Evolutionary conservation across 345 rosid species (phyloP).

Genomic region (Brassica cretica): DNA sequence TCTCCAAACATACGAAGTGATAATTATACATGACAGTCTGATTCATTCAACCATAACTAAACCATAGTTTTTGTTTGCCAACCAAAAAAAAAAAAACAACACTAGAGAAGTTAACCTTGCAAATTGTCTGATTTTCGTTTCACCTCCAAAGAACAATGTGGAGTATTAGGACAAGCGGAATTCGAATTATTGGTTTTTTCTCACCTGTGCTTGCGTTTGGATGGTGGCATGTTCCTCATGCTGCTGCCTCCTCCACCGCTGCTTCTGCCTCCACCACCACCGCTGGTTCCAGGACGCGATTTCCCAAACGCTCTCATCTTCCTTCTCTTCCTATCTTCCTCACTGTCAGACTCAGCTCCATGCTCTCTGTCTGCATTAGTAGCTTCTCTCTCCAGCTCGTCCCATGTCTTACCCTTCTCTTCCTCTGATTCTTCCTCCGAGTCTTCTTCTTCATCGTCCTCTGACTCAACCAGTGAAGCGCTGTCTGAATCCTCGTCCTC

Average conservation of each 20-base stretch:
- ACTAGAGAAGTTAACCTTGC: neutral
- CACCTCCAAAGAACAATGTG: conserved; percentile 5
- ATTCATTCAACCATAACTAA: conserved; percentile 25
- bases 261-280: conserved; percentile 31
- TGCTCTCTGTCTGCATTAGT: conserved; percentile 90
- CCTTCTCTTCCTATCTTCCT: conserved; percentile 87
- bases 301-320: conserved; percentile 83
- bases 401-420: conserved; percentile 97
- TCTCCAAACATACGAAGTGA: neutral
- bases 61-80: conserved; percentile 26
- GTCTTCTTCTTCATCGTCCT: conserved; percentile 83
- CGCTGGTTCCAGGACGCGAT: conserved; percentile 55
- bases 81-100: neutral
- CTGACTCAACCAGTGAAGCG: conserved; percentile 80
- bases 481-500: conserved; percentile 76
- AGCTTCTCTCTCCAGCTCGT: conserved; percentile 96
- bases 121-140: conserved; percentile 20
- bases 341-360: conserved; percentile 83
- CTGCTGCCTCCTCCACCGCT: conserved; percentile 35
- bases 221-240: conserved; percentile 39
- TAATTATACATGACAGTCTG: neutral
- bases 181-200: neutral
- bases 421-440: conserved; percentile 75
- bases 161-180: neutral
- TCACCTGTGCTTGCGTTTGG: conserved; percentile 42